Conservation (phyloP, 331 rosid species). For the Spiraea crenata region DNA sequence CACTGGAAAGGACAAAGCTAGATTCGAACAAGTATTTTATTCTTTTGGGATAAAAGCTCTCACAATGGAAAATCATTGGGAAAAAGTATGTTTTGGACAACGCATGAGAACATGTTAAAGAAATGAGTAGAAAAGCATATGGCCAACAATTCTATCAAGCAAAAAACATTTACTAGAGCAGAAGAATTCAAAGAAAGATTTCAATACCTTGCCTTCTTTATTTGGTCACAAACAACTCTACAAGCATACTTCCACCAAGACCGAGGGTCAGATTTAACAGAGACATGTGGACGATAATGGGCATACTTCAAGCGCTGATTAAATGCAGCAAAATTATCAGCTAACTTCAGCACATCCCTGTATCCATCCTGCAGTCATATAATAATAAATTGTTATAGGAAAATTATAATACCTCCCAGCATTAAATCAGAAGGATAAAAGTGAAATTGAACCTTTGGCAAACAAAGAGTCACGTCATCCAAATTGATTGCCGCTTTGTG, state of each 20-base stretch:
- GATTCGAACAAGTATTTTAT: background rate
- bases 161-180: background rate
- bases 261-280: slow-evolving; percentile 69
- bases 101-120: background rate
- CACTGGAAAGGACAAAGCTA: background rate
- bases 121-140: background rate
- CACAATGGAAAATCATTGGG: background rate
- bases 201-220: slow-evolving; percentile 87
- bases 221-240: slow-evolving; percentile 78
- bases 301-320: slow-evolving; percentile 91
- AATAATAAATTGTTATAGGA: slow-evolving; percentile 19
- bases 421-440: slow-evolving; percentile 3
- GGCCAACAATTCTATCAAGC: background rate
- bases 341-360: slow-evolving; percentile 69
- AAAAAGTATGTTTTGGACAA: background rate
- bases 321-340: slow-evolving; percentile 92
- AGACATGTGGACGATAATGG: slow-evolving; percentile 77
- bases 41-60: background rate
- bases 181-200: background rate
- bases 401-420: slow-evolving; percentile 13
- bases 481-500: slow-evolving; percentile 86
- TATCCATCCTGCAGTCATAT: slow-evolving; percentile 75
- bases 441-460: slow-evolving; percentile 64
- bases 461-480: slow-evolving; percentile 95
- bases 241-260: slow-evolving; percentile 95